Percentiles rank a stretch among this genome's conserved stretches.
These are phyloP conservation scores for Fusarium equiseti DNA, from an alignment of 2,329 filamentous ascomycete genomes.

Conservation along the genomic window DNA sequence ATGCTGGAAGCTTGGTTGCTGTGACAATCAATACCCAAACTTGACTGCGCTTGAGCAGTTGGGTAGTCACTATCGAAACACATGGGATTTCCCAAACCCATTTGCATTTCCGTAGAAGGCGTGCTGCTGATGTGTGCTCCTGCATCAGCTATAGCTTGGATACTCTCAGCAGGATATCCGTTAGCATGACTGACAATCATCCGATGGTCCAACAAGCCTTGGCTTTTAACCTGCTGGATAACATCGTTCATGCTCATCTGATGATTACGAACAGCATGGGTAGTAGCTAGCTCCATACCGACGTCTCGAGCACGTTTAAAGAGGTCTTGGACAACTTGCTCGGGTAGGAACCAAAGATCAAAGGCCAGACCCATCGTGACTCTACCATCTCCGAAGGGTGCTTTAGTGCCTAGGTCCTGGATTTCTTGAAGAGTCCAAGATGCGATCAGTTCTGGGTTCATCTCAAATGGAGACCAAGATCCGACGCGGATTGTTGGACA, in stretches of 20 bases:
- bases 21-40: constrained; percentile 15
- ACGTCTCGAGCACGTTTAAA: constrained; percentile 1
- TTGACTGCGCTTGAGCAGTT: neutral
- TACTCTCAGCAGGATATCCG: neutral
- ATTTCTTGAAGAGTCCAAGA: neutral
- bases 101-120: constrained; percentile 26
- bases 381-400: neutral
- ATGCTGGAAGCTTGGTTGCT: constrained; percentile 19
- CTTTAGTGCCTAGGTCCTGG: neutral
- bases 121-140: constrained; percentile 15
- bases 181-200: constrained; percentile 21
- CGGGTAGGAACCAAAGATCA: constrained; percentile 19
- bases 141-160: neutral
- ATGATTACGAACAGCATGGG: constrained; percentile 5
- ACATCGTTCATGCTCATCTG: neutral
- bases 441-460: constrained; percentile 7
- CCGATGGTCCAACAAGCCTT: neutral
- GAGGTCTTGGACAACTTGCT: neutral
- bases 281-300: neutral
- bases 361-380: constrained; percentile 24
- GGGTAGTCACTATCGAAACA: constrained; percentile 12
- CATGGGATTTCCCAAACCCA: constrained; percentile 8
- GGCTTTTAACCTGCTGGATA: neutral
- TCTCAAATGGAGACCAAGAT: constrained; percentile 2
- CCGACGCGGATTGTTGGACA: constrained; percentile 12